phyloP scores from a whole-genome alignment of 2,329 filamentous ascomycete genomes.

The Alternaria consortialis region DNA sequence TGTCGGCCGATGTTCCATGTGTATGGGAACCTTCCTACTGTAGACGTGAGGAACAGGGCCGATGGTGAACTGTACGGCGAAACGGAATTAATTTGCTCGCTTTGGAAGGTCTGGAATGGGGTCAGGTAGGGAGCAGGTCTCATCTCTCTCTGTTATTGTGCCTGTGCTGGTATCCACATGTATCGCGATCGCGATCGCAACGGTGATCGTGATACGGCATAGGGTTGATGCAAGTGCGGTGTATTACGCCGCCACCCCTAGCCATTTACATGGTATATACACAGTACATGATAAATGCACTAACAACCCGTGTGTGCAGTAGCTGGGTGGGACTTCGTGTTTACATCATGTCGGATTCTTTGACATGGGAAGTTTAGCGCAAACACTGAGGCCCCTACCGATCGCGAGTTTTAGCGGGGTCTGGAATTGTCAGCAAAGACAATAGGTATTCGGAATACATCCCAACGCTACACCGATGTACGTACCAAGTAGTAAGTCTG shows the following conservation, averaged over 20 bases:
- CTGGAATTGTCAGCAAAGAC: not conserved
- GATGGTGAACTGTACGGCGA: not conserved
- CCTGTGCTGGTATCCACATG: not conserved
- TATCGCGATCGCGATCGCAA: conserved; percentile 1
- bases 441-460: not conserved
- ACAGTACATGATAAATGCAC: not conserved
- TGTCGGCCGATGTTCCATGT: not conserved
- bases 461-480: not conserved
- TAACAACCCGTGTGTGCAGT: not conserved
- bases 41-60: not conserved
- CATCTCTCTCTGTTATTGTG: not conserved
- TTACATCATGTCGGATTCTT: not conserved
- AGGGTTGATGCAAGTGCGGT: not conserved
- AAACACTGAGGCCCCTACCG: not conserved
- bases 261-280: not conserved
- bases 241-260: not conserved
- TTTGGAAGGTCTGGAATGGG: not conserved
- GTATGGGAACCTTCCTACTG: not conserved
- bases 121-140: not conserved
- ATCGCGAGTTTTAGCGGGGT: not conserved
- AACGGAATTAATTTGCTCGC: not conserved
- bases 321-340: not conserved
- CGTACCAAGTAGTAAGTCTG: not conserved
- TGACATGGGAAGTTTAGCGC: not conserved
- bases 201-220: not conserved